Conservation (phyloP, 805 yeast species). For the Wickerhamiella allomyrinae region DNA sequence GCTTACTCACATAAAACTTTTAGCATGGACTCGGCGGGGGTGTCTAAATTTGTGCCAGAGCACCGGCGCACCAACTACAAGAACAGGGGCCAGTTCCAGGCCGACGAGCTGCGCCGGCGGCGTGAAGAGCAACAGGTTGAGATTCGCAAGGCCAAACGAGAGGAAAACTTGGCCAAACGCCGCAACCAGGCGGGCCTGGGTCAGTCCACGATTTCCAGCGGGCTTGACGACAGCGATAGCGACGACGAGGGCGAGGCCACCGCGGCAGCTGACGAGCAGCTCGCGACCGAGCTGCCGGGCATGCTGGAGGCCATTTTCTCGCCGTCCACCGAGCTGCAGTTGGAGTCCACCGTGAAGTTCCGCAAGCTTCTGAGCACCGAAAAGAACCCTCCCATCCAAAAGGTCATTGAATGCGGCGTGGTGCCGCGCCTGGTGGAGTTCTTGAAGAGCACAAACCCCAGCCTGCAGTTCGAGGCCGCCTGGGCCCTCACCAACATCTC, state of each 20-base stretch:
- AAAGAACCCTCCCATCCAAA: conserved; percentile 89
- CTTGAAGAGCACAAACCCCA: conserved; percentile 61
- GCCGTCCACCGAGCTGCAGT: conserved; percentile 60
- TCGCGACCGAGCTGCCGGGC: conserved; percentile 44
- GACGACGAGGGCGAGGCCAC: conserved; percentile 35
- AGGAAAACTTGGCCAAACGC: conserved; percentile 86
- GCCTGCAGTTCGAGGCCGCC: conserved; percentile 93
- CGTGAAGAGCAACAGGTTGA: conserved; percentile 96
- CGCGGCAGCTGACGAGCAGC: conserved; percentile 18
- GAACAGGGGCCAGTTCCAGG: conserved; percentile 83
- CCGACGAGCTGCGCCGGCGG: conserved; percentile 94
- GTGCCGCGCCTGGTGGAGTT: conserved; percentile 82
- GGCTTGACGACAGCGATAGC: conserved; percentile 35
- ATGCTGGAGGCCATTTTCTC: conserved; percentile 74
- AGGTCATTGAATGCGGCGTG: conserved; percentile 85
- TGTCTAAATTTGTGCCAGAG: conserved; percentile 66
- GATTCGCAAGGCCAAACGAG: conserved; percentile 90
- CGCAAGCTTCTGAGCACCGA: conserved; percentile 89
- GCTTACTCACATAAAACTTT: not conserved
- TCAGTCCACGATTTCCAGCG: conserved; percentile 33
- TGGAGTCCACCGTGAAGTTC: conserved; percentile 82
- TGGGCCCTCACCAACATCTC: conserved; percentile 99
- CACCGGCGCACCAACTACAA: conserved; percentile 94
- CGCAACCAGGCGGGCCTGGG: conserved; percentile 49
- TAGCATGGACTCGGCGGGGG: conserved; percentile 3